These are phyloP conservation scores for Candida quercuum DNA, from an alignment of 805 yeast genomes.

Conservation along the genomic window DNA sequence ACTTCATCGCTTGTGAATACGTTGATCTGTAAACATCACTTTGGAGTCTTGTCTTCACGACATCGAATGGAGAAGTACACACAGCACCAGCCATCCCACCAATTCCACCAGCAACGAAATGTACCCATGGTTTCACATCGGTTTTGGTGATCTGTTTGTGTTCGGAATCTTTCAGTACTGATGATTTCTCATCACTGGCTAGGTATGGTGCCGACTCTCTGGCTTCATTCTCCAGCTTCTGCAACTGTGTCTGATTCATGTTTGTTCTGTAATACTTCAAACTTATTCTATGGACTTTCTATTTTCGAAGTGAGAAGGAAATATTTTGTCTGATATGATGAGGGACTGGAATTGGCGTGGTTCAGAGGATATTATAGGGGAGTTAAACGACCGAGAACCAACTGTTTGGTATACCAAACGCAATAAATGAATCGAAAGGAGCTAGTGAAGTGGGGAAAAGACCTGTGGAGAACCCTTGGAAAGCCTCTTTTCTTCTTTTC, in stretches of 20 bases:
- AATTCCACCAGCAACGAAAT: constrained; percentile 84
- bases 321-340: too few species aligned
- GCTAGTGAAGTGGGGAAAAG: too few species aligned
- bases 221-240: constrained; percentile 46
- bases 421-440: too few species aligned
- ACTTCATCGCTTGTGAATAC: constrained; percentile 32
- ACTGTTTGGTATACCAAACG: too few species aligned
- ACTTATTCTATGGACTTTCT: too few species aligned
- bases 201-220: constrained; percentile 54
- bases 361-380: too few species aligned
- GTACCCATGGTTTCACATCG: constrained; percentile 56
- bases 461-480: too few species aligned
- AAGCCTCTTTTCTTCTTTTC: too few species aligned
- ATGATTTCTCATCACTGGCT: constrained; percentile 68
- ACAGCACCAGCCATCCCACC: constrained; percentile 99
- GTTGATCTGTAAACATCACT: constrained; percentile 70
- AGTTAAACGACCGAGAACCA: too few species aligned
- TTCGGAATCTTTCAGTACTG: constrained; percentile 39
- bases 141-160: constrained; percentile 9
- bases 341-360: too few species aligned
- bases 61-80: constrained; percentile 91
- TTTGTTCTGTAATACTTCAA: background rate
- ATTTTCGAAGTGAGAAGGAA: background rate
- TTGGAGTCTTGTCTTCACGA: constrained; percentile 91
- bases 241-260: constrained; percentile 19